Conservation (phyloP, 208 protist genomes). For the Jaenimonas drosophilae region DNA sequence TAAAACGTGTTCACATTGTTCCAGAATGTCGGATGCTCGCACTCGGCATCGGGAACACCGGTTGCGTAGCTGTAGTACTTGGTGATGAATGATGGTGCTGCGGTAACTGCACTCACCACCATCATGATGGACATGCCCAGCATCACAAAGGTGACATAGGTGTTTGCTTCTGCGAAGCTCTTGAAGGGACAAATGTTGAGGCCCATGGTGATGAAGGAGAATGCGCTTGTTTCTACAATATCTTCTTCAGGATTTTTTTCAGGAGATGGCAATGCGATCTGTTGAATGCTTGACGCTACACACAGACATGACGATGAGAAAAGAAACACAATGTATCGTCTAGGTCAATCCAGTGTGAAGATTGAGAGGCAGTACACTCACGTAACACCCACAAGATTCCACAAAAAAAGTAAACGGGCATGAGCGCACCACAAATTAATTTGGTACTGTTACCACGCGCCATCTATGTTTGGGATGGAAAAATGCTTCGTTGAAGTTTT, state of each 20-base stretch:
- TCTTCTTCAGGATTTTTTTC: too few relatives aligned
- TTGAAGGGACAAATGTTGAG: conserved; percentile 16
- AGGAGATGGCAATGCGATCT: too few relatives aligned
- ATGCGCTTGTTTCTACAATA: too few relatives aligned
- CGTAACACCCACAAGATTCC: neutral
- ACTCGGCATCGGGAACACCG: conserved; percentile 4
- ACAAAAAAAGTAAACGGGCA: neutral
- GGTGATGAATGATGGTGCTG: conserved; percentile 27
- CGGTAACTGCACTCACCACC: conserved; percentile 52
- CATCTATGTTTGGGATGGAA: too few relatives aligned
- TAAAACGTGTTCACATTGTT: conserved; percentile 24
- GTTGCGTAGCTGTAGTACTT: conserved; percentile 25
- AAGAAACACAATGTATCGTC: too few relatives aligned
- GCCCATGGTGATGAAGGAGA: too few relatives aligned
- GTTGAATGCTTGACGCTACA: too few relatives aligned
- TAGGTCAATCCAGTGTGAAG: too few relatives aligned
- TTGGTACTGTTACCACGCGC: neutral
- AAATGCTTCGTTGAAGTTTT: too few relatives aligned
- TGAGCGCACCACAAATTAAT: neutral
- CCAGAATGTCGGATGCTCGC: conserved; percentile 14
- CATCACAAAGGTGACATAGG: conserved; percentile 38
- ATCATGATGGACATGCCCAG: conserved; percentile 50
- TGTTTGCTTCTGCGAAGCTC: conserved; percentile 9
- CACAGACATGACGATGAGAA: too few relatives aligned
- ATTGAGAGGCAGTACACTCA: too few relatives aligned